A percentile compares a stretch with the other conserved stretches of the same genome.
Conservation (phyloP, 2,329 filamentous ascomycete species). For the Aphanoascus verrucosus region DNA sequence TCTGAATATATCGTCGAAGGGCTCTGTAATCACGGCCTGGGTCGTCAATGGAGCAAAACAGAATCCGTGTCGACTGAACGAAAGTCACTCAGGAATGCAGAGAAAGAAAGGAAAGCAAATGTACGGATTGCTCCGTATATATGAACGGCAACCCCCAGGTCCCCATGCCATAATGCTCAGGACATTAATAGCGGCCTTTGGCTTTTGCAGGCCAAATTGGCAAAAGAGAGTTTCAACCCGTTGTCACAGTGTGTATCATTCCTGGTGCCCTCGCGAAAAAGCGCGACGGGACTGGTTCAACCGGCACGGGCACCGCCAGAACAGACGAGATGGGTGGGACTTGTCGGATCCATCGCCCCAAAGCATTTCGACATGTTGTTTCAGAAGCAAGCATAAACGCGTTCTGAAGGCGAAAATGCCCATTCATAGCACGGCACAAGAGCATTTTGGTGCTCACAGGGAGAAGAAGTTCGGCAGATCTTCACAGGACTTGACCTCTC, state of each 20-base stretch:
- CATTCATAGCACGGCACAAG: not conserved
- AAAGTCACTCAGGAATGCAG: not conserved
- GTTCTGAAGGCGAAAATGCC: not conserved
- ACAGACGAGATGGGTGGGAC: not conserved
- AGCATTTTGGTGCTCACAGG: not conserved
- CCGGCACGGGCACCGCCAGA: not conserved
- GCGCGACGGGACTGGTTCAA: not conserved
- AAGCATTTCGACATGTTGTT: not conserved
- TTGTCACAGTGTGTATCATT: not conserved
- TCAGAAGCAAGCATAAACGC: not conserved
- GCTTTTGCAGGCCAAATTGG: not conserved
- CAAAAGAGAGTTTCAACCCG: constrained; percentile 1
- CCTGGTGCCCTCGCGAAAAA: constrained; percentile 2
- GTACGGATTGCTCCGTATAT: too few relatives aligned
- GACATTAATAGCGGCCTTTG: not conserved
- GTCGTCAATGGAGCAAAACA: too few relatives aligned
- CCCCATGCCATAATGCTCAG: not conserved
- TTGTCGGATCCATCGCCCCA: not conserved
- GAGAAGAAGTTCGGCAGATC: not conserved
- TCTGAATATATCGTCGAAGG: too few relatives aligned
- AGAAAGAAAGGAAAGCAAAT: not conserved
- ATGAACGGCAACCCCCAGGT: not conserved
- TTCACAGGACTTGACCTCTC: not conserved
- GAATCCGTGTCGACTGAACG: not conserved
- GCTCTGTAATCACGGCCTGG: too few relatives aligned